Percentiles rank a stretch among this genome's conserved stretches.
phyloP scores from a whole-genome alignment of 441 rosid genomes.

The Raphanus hybrid region DNA sequence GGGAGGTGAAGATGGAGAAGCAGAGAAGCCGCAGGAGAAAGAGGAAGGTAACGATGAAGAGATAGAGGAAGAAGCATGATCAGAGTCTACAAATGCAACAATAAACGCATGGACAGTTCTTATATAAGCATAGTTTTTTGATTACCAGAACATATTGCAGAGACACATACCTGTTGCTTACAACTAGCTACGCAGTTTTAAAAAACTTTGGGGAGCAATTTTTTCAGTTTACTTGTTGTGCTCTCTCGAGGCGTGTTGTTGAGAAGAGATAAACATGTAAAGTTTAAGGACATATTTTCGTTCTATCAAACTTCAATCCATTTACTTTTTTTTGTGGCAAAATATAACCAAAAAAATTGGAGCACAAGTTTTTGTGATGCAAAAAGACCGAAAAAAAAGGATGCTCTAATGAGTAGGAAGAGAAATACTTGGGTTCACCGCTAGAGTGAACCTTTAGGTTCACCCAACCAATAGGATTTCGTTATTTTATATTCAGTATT shows the following conservation, averaged over 20 bases:
- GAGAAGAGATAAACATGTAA: background rate
- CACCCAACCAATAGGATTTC: no score
- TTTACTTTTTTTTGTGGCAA: background rate
- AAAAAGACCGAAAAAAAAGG: no score
- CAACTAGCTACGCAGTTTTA: background rate
- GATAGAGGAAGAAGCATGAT: background rate
- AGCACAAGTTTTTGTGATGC: background rate
- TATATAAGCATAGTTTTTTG: background rate
- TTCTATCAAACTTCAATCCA: background rate
- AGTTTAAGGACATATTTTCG: background rate
- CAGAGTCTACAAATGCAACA: background rate
- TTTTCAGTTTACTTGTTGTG: background rate
- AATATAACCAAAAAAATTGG: no score
- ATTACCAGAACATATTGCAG: background rate
- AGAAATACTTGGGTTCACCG: no score
- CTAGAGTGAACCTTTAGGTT: no score
- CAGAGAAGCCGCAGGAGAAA: background rate
- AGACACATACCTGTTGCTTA: background rate
- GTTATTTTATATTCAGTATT: no score
- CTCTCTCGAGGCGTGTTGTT: background rate
- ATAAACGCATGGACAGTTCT: background rate
- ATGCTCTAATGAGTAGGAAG: no score
- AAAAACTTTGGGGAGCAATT: background rate
- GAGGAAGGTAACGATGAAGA: background rate
- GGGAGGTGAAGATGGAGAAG: background rate